Evolutionary conservation across 768 basidiomycete genomes (phyloP), one percentile per base, ranked within the genome.

Genomic region (Podaxis sp.): DNA sequence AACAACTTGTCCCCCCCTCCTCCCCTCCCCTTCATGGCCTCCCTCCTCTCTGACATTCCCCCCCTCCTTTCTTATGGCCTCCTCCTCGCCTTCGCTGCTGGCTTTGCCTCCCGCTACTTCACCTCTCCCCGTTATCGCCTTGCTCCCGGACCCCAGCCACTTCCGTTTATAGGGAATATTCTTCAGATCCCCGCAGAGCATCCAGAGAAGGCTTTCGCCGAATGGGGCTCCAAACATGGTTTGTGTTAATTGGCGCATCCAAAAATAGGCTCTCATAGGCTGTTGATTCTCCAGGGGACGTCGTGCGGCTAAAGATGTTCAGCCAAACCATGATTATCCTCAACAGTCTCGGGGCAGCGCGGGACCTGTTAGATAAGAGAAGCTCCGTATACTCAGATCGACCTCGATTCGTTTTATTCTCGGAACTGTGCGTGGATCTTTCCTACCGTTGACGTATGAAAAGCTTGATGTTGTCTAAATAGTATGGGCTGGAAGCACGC

Each of bases 361-460:
- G 74, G 9, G 82, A 79, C 55, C 69, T 87, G 21, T 71, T 87
- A 27, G 83, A 84, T 44, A 83, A 77, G 65, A 76, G 82, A 53
- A 78, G 83, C 55, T 66, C 76, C n/a, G 80, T 82, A 50, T 85
- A 83, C 65, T 84, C 83, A 13, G 76, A 82, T 68, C 75, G 79
- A 35, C 81, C 79, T 53, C 73, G 77, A 51, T 79, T 81, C 60
- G 78, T 82, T 23, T 66, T 82, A 50, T 70, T 79, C 56, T 75
- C 76, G 47, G 80, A 83, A 64, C 67, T 83, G 80, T 81, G 61
- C 55, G 79, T 72, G 16, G 51, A 37, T 61, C 50, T n/a, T 13
- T 57, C 28, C 23, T 14, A 35, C 27, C 23, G 7, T 50, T 56
- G 28, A 5, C 11, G 11, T 27, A 28, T 27, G 14, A 14, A 54